Percentiles rank a stretch among this genome's conserved stretches.
phyloP scores from a whole-genome alignment of 331 rosid genomes.

The Telfairia occidentalis region DNA sequence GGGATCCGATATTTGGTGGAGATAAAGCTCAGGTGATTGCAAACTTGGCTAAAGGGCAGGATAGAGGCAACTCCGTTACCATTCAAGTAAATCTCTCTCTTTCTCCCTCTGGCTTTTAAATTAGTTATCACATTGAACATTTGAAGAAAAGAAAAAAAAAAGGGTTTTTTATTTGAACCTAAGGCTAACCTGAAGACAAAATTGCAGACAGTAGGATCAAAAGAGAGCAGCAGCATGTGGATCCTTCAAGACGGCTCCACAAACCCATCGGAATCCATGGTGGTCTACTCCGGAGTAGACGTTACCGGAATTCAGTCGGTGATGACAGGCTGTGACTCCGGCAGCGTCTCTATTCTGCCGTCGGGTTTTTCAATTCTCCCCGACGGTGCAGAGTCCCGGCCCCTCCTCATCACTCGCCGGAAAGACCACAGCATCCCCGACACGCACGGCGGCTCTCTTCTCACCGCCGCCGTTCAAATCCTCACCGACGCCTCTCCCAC shows the following conservation, averaged over 20 bases:
- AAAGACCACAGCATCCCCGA: slow-evolving; percentile 54
- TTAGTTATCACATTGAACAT: no score
- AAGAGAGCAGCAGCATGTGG: slow-evolving; percentile 67
- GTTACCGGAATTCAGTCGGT: slow-evolving; percentile 64
- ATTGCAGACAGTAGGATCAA: slow-evolving; percentile 53
- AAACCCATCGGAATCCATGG: slow-evolving; percentile 73
- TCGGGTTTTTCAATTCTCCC: slow-evolving; percentile 87
- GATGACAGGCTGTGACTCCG: slow-evolving; percentile 83
- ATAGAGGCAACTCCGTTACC: slow-evolving; percentile 86
- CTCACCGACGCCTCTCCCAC: slow-evolving; percentile 67
- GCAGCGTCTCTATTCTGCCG: slow-evolving; percentile 66
- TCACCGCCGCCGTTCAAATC: slow-evolving; percentile 71
- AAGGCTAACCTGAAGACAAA: not conserved
- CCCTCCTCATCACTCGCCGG: slow-evolving; percentile 60
- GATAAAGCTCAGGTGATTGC: slow-evolving; percentile 61
- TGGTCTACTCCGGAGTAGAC: slow-evolving; percentile 79
- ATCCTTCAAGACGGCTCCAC: slow-evolving; percentile 85
- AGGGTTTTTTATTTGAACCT: no score
- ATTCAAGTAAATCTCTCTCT: slow-evolving; percentile 47
- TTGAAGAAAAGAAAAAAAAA: no score
- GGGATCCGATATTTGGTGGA: slow-evolving; percentile 78
- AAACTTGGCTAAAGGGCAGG: slow-evolving; percentile 87
- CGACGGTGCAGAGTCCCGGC: slow-evolving; percentile 69
- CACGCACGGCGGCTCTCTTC: slow-evolving; percentile 52
- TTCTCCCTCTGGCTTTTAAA: no score